phyloP scores from a whole-genome alignment of 768 basidiomycete species.

The Calocybe indica region DNA sequence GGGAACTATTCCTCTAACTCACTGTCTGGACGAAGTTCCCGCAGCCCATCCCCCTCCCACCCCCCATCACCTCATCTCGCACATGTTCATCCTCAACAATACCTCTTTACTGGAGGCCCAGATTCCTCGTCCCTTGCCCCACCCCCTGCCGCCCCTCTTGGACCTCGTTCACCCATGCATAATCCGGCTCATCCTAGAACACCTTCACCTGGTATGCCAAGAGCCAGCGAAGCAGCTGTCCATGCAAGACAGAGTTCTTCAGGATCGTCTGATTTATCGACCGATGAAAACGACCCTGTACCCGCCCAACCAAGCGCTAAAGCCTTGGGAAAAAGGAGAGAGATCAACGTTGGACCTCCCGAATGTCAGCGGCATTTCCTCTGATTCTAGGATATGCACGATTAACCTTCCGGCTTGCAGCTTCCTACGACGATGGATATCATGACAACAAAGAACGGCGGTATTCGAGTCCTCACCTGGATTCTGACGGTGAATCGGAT shows the following conservation, averaged over 20 bases:
- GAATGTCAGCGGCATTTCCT: conserved; percentile 34
- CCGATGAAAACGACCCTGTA: conserved; percentile 25
- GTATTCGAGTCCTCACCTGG: conserved; percentile 26
- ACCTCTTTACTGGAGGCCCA: conserved; percentile 14
- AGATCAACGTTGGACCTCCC: conserved; percentile 43
- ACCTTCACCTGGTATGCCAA: conserved; percentile 57
- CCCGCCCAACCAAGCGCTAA: conserved; percentile 75
- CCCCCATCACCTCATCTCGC: conserved; percentile 20
- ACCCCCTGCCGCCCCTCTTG: conserved; percentile 63
- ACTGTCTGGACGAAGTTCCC: conserved; percentile 25
- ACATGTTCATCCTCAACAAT: conserved; percentile 20
- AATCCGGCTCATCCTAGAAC: conserved; percentile 48
- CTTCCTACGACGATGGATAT: conserved; percentile 50
- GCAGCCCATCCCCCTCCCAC: conserved; percentile 37
- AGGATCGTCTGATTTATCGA: background rate
- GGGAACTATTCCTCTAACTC: too few species aligned
- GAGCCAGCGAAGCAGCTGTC: too few species aligned
- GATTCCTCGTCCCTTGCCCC: conserved; percentile 39
- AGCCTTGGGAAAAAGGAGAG: conserved; percentile 79
- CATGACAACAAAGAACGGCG: conserved; percentile 33
- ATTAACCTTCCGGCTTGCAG: conserved; percentile 18
- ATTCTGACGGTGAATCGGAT: conserved; percentile 41
- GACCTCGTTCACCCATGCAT: conserved; percentile 61
- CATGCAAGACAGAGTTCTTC: too few species aligned
- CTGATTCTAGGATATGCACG: background rate